Evolutionary conservation across 2,329 filamentous ascomycete genomes (phyloP).

Genomic region (Colletotrichum liaoningense): DNA sequence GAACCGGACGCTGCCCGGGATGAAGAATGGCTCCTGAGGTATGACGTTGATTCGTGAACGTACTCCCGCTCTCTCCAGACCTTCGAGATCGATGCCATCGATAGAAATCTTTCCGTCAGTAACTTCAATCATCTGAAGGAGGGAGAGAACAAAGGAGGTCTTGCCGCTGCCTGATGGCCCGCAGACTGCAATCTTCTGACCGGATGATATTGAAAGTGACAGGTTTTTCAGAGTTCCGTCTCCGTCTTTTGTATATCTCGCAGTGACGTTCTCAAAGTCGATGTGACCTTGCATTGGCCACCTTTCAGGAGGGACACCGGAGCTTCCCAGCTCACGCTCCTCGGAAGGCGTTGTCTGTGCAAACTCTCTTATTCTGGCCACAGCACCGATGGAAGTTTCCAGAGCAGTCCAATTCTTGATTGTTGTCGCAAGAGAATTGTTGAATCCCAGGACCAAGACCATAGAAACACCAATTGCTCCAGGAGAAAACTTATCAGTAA

Average conservation of each 20-base stretch:
- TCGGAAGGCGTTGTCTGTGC: slow-evolving; percentile 41
- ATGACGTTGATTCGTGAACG: slow-evolving; percentile 53
- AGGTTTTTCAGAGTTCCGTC: slow-evolving; percentile 40
- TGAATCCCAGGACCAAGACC: slow-evolving; percentile 6
- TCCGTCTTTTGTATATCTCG: slow-evolving; percentile 40
- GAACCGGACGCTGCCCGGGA: slow-evolving; percentile 58
- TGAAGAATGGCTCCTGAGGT: slow-evolving; percentile 63
- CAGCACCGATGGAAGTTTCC: slow-evolving; percentile 26
- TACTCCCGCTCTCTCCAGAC: slow-evolving; percentile 38
- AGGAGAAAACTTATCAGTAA: slow-evolving; percentile 40
- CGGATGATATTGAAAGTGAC: slow-evolving; percentile 25
- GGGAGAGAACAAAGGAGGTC: slow-evolving; percentile 50
- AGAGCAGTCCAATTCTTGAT: slow-evolving; percentile 38
- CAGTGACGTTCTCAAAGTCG: slow-evolving; percentile 41
- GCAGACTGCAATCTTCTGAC: slow-evolving; percentile 47
- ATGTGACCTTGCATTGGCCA: slow-evolving; percentile 45
- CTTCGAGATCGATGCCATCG: slow-evolving; percentile 53
- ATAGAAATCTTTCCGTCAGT: slow-evolving; percentile 54
- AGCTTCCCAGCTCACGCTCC: slow-evolving; percentile 32
- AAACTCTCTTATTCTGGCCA: slow-evolving; percentile 17
- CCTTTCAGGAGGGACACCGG: slow-evolving; percentile 9
- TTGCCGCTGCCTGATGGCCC: slow-evolving; percentile 49
- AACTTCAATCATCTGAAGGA: slow-evolving; percentile 61
- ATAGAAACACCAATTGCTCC: slow-evolving; percentile 40
- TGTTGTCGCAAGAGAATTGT: background rate